Base-by-base conservation (phyloP, 371 early-diverging fungal species). In the Mucor plumbeus region DNA sequence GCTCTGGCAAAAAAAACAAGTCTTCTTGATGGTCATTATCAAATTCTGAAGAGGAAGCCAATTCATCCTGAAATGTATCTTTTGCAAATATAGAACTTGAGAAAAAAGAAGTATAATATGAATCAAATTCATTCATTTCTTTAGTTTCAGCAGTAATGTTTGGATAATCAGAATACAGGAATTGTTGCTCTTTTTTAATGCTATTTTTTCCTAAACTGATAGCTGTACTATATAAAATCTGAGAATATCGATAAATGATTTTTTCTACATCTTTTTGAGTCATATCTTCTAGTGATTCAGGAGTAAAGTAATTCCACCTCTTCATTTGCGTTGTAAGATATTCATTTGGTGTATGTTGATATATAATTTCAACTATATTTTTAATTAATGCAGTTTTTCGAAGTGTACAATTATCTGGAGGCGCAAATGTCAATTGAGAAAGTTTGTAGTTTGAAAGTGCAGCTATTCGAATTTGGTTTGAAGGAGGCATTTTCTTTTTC, bases 401-500 rank as follows among this genome's bases (percentile, higher is more conserved):
- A 54, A 84, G 59, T 13, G 84, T 78, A 54, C 77, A 62, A n/a
- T 73, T 55, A 72, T 84, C 79, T 13, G 84, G 84, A 2, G 84
- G 75, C 6, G 84, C 79, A 73, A 84, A 84, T 0, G 84, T 84
- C 11, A 84, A 73, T 63, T 84, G 84, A 13, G 84, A 81, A 26
- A 84, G 63, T 38, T 84, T 84, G 53, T 78, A 84, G 68, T 84
- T 84, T 8, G 84, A 81, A 57, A 84, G 77, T 59, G 82, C 84
- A 7, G 84, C 82, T 7, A 84, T 65, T 69, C 81, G 84, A 55
- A 84, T 78, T 10, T 80, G 84, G 40, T 80, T 83, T 44, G 44
- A 17, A 17, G 44, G 17, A 17, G 44, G 6, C 8, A 7, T 0
- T n/a, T 44, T 44, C 17, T 44, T 44, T 7, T 5, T 17, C 3